Evolutionary conservation across 2,329 filamentous ascomycete species (phyloP).

Genomic region (Colletotrichum cereale): DNA sequence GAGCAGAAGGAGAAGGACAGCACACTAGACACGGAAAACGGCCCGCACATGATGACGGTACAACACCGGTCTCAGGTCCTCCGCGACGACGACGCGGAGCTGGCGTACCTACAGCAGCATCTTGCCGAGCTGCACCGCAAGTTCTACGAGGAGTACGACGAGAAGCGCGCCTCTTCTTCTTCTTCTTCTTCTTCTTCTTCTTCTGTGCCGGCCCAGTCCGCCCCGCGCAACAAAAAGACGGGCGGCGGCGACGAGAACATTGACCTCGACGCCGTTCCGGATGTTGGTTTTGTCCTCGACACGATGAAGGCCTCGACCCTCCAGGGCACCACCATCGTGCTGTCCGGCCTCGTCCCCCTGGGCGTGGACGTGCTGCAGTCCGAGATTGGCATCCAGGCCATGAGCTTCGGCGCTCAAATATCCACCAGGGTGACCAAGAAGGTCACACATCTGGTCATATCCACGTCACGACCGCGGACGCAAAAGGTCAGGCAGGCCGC

Average conservation of each 20-base stretch:
- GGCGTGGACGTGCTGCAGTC: constrained; percentile 83
- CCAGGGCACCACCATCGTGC: constrained; percentile 80
- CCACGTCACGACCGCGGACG: constrained; percentile 79
- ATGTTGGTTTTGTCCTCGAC: constrained; percentile 88
- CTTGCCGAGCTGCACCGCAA: constrained; percentile 79
- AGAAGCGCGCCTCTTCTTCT: constrained; percentile 59
- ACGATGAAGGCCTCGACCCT: constrained; percentile 83
- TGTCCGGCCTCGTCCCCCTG: constrained; percentile 90
- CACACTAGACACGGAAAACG: constrained; percentile 58
- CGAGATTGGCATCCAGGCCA: constrained; percentile 89
- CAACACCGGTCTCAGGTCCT: constrained; percentile 77
- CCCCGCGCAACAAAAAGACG: constrained; percentile 40
- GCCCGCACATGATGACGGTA: constrained; percentile 33
- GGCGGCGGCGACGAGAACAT: constrained; percentile 58
- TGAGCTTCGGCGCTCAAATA: constrained; percentile 83
- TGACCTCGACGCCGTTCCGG: constrained; percentile 74
- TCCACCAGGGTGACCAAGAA: constrained; percentile 68
- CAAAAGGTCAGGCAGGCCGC: constrained; percentile 92
- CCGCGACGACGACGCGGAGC: constrained; percentile 88
- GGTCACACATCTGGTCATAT: constrained; percentile 81
- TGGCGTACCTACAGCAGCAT: constrained; percentile 81
- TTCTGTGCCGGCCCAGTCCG: constrained; percentile 42
- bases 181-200: too few relatives aligned
- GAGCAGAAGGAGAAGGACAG: constrained; percentile 67
- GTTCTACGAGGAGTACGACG: constrained; percentile 88